Evolutionary conservation across 352 stramenopile species (phyloP), one percentile per base, ranked within the genome.

Genomic region (Proteromonas lacertae): DNA sequence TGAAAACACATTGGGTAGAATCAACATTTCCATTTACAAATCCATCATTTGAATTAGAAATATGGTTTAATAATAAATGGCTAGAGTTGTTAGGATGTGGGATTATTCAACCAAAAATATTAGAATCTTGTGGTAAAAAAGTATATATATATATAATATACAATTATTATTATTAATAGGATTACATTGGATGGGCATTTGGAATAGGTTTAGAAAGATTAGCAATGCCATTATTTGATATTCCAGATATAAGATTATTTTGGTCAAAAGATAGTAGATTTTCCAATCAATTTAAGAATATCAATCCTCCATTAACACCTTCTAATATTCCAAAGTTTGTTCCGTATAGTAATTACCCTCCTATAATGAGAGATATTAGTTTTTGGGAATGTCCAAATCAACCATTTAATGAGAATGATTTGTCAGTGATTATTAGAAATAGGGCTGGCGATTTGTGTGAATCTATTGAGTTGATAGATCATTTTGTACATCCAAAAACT

Each of bases 11-110:
- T 38, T 99, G 84, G 84, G 66, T 87, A 1, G 82, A 95, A 22
- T 79, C 74, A 8, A 97, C 94, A 53, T 99, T 99, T 53, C 87
- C 87, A 2, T 99, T 99, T 54, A 99, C 87, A 16, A 60, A 92
- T 22, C 82, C 83, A 13, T 93, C 74, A 24, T 67, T 90, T 25
- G 87, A 99, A 59, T 60, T 97, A 7, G 87, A 99, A 59, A 90
- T 99, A 41, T 83, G 72, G 41, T 92, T 87, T 52, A 69, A 96
- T 48, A 73, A 64, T 18, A 71, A 97, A 45, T 99, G 87, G 87
- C 55, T 99, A 5, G 87, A 99, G 51, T 82, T 99, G 9, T 64
- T 97, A 2, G 87, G 87, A 31, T 93, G 77, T 44, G 87, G 87
- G 25, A 77, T 96, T 5, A 63, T 97, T 5, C 66, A 92, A 25